These are phyloP conservation scores for Klebsormidium nitens DNA, from an alignment of 139 green algal genomes.

Conservation along the genomic window DNA sequence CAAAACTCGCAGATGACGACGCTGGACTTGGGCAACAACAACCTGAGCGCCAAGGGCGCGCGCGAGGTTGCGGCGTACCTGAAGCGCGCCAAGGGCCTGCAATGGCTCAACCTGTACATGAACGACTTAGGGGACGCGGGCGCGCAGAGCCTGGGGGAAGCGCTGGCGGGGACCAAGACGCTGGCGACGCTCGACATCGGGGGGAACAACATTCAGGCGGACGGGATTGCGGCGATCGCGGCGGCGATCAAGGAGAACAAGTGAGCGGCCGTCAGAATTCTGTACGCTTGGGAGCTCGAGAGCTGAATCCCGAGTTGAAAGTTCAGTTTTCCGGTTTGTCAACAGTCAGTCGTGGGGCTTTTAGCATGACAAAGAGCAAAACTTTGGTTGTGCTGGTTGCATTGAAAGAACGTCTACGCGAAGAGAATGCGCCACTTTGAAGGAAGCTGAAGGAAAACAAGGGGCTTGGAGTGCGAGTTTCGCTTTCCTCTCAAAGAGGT, in stretches of 20 bases:
- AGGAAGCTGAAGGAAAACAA: no score
- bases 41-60: conserved; percentile 60
- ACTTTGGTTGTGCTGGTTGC: no score
- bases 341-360: no score
- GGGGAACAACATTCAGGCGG: conserved; percentile 86
- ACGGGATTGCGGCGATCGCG: conserved; percentile 59
- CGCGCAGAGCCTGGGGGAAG: conserved; percentile 48
- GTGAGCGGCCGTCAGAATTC: no score
- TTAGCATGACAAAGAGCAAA: no score
- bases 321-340: no score
- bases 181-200: conserved; percentile 83
- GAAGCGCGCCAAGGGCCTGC: conserved; percentile 50
- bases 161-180: conserved; percentile 55
- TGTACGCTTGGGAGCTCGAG: no score
- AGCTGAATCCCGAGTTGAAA: no score
- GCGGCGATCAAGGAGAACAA: conserved; percentile 57
- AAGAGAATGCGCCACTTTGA: no score
- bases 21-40: conserved; percentile 93
- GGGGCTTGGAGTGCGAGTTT: no score
- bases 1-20: conserved; percentile 47
- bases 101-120: conserved; percentile 92
- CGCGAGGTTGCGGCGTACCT: conserved; percentile 68
- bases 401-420: no score
- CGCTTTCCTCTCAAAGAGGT: no score
- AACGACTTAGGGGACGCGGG: conserved; percentile 88